Conservation (phyloP, 1,284 basidiomycete species). For the Ceratobasidium sp. region DNA sequence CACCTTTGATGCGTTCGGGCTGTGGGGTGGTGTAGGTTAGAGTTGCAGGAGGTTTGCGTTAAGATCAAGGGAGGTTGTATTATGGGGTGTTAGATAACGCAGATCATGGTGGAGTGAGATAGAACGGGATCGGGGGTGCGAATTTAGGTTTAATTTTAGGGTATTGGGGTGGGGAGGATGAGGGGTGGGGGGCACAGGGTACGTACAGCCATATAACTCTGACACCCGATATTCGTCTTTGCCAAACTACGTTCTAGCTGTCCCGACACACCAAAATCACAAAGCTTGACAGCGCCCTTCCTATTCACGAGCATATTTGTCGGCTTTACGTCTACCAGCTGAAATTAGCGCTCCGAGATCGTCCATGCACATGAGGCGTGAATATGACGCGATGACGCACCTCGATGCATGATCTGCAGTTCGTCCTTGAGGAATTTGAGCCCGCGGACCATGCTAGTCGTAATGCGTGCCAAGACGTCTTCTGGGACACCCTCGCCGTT, state of each 20-base stretch:
- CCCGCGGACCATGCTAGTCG: constrained; percentile 86
- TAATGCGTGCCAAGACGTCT: constrained; percentile 85
- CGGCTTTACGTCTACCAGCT: constrained; percentile 85
- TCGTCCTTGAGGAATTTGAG: constrained; percentile 96
- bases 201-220: constrained; percentile 96
- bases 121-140: not conserved
- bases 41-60: constrained; percentile 29
- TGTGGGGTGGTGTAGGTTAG: constrained; percentile 53
- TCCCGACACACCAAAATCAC: constrained; percentile 98
- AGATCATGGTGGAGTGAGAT: not conserved
- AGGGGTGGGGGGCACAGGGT: constrained; percentile 10
- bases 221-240: constrained; percentile 99
- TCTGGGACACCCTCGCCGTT: constrained; percentile 80
- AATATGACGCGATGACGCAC: constrained; percentile 58
- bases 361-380: not conserved
- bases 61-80: constrained; percentile 29
- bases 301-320: constrained; percentile 95
- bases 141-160: not conserved
- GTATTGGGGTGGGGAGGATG: constrained; percentile 27
- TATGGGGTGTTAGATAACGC: constrained; percentile 22
- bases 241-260: constrained; percentile 96
- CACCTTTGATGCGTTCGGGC: constrained; percentile 96
- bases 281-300: constrained; percentile 92
- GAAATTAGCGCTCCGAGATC: not conserved
- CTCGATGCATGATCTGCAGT: constrained; percentile 95